Evolutionary conservation across 331 rosid species (phyloP).

Genomic region (Dryas integrifolia): DNA sequence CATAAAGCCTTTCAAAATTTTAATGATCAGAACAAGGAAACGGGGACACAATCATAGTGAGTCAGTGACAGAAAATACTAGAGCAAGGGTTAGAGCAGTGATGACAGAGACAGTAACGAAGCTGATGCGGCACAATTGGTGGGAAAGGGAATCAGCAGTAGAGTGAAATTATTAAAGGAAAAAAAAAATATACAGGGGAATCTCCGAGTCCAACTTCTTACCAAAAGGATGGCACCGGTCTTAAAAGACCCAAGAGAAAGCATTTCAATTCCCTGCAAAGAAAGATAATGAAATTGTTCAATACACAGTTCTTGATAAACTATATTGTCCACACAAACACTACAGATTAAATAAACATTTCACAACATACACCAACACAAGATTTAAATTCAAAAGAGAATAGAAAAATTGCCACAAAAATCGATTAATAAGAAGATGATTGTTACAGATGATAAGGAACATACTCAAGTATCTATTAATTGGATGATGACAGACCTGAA

Average conservation of each 20-base stretch:
- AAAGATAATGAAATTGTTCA: constrained; percentile 18
- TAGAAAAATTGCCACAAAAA: neutral
- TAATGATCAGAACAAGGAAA: neutral
- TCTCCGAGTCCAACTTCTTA: constrained; percentile 33
- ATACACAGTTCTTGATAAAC: neutral
- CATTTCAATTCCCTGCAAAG: constrained; percentile 95
- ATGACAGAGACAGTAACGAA: neutral
- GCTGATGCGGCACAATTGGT: constrained; percentile 1
- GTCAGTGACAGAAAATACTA: neutral
- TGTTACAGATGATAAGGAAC: neutral
- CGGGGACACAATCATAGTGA: neutral
- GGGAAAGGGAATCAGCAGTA: neutral
- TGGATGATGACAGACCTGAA: constrained; percentile 60
- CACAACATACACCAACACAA: neutral
- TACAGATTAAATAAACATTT: neutral
- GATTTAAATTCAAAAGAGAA: neutral
- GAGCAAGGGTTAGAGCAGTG: constrained; percentile 3
- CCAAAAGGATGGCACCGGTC: constrained; percentile 98
- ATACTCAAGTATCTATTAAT: neutral
- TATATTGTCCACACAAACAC: too few relatives aligned
- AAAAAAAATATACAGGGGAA: neutral
- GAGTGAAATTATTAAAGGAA: neutral
- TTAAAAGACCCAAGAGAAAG: constrained; percentile 97
- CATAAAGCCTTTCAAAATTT: neutral
- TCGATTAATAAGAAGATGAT: neutral